These are phyloP conservation scores for Mycena filopes DNA, from an alignment of 768 basidiomycete genomes.

Conservation along the genomic window DNA sequence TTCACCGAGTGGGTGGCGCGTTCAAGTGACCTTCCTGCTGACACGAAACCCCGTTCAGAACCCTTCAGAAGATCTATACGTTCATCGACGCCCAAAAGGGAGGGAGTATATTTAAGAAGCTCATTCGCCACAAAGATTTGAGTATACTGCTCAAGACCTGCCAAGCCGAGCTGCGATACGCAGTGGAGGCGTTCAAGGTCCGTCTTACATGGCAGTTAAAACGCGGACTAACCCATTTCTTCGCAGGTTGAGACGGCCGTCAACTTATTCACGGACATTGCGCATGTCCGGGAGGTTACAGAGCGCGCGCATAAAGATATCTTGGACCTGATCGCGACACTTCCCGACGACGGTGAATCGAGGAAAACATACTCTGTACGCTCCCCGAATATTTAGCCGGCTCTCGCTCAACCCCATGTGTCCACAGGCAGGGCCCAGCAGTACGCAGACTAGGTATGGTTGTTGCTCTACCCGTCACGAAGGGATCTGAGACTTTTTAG, in stretches of 20 bases:
- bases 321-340: not conserved
- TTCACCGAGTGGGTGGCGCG: no score
- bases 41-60: not conserved
- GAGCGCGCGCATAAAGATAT: not conserved
- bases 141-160: slow-evolving; percentile 7
- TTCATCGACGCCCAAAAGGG: slow-evolving; percentile 1
- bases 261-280: not conserved
- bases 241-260: not conserved
- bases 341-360: not conserved
- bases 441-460: not conserved
- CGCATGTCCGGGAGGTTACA: not conserved
- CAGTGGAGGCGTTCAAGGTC: slow-evolving; percentile 1
- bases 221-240: not conserved
- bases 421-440: no score
- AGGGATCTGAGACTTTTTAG: not conserved
- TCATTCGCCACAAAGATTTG: slow-evolving; percentile 8
- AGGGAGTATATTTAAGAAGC: not conserved
- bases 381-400: not conserved
- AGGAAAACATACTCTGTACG: not conserved
- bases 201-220: not conserved
- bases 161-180: not conserved
- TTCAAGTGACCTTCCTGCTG: no score
- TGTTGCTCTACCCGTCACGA: no score
- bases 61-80: slow-evolving; percentile 9
- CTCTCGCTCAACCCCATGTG: not conserved